Conservation (phyloP, 2,329 filamentous ascomycete genomes). For the Trichoderma sp. region DNA sequence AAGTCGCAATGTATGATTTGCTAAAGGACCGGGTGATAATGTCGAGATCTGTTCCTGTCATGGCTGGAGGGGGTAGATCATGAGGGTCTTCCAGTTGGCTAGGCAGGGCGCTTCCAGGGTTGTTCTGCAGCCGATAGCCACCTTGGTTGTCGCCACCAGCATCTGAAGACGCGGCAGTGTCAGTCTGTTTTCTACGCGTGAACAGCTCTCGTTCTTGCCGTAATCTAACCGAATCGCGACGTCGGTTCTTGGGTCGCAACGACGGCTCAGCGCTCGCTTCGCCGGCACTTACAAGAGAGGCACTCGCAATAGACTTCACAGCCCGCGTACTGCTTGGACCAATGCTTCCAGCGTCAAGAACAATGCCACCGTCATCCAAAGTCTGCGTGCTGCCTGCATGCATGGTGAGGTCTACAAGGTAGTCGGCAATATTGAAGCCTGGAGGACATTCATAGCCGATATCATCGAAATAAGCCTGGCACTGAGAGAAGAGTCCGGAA, state of each 20-base stretch:
- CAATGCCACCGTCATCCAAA: slow-evolving; percentile 51
- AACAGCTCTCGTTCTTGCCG: slow-evolving; percentile 89
- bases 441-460: slow-evolving; percentile 91
- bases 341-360: slow-evolving; percentile 60
- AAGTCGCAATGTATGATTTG: slow-evolving; percentile 71
- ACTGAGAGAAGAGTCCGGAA: slow-evolving; percentile 83
- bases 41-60: slow-evolving; percentile 74
- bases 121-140: slow-evolving; percentile 51
- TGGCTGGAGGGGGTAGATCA: slow-evolving; percentile 56
- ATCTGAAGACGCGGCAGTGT: slow-evolving; percentile 62
- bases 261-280: slow-evolving; percentile 63
- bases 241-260: slow-evolving; percentile 63
- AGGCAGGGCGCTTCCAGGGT: slow-evolving; percentile 43
- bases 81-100: slow-evolving; percentile 68
- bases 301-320: slow-evolving; percentile 85
- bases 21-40: slow-evolving; percentile 72
- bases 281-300: slow-evolving; percentile 70
- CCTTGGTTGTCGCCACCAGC: slow-evolving; percentile 49
- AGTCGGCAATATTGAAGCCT: slow-evolving; percentile 98
- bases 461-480: slow-evolving; percentile 87
- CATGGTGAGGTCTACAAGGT: slow-evolving; percentile 96
- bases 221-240: slow-evolving; percentile 75
- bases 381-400: slow-evolving; percentile 68
- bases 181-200: slow-evolving; percentile 68
- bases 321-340: slow-evolving; percentile 83